A percentile compares a stretch with the other conserved stretches of the same genome.
Conservation (phyloP, 2,329 filamentous ascomycete genomes). For the Colletotrichum graminicola region DNA sequence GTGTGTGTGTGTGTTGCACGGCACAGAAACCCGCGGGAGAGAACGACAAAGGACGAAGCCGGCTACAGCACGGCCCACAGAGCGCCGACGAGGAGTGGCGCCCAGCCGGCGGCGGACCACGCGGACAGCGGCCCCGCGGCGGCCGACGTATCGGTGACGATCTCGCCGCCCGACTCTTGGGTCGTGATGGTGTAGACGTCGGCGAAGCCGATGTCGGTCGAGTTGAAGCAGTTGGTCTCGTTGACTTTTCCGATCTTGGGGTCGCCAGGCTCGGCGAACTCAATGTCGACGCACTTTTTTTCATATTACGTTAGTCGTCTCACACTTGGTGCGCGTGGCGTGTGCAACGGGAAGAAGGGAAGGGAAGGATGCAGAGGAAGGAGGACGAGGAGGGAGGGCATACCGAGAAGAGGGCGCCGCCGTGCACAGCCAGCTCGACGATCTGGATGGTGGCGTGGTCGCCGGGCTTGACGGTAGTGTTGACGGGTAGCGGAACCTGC, state of each 20-base stretch:
- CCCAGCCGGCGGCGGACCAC: constrained; percentile 52
- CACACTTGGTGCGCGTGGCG: too few relatives aligned
- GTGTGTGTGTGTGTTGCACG: too few relatives aligned
- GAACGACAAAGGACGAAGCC: too few relatives aligned
- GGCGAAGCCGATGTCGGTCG: constrained; percentile 79
- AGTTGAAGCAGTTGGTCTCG: constrained; percentile 89
- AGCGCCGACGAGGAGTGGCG: constrained; percentile 56
- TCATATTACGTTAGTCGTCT: not conserved
- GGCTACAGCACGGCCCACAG: constrained; percentile 55
- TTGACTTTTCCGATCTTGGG: constrained; percentile 77
- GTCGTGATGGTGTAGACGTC: constrained; percentile 79
- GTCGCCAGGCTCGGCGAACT: constrained; percentile 84
- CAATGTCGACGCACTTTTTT: constrained; percentile 90
- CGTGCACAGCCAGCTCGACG: constrained; percentile 85
- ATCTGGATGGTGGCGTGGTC: constrained; percentile 92
- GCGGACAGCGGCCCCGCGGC: constrained; percentile 40
- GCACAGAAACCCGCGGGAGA: too few relatives aligned
- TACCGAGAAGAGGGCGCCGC: constrained; percentile 85
- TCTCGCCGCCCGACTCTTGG: constrained; percentile 52
- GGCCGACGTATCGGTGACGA: constrained; percentile 45
- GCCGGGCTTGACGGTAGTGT: constrained; percentile 79
- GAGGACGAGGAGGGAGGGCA: constrained; percentile 47
- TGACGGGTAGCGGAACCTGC: constrained; percentile 85
- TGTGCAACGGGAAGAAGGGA: too few relatives aligned
- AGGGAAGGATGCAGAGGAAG: too few relatives aligned